Percentiles rank a stretch among this genome's conserved stretches.
phyloP scores from a whole-genome alignment of 2,329 filamentous ascomycete genomes.

The Aspergillus transmontanensis region DNA sequence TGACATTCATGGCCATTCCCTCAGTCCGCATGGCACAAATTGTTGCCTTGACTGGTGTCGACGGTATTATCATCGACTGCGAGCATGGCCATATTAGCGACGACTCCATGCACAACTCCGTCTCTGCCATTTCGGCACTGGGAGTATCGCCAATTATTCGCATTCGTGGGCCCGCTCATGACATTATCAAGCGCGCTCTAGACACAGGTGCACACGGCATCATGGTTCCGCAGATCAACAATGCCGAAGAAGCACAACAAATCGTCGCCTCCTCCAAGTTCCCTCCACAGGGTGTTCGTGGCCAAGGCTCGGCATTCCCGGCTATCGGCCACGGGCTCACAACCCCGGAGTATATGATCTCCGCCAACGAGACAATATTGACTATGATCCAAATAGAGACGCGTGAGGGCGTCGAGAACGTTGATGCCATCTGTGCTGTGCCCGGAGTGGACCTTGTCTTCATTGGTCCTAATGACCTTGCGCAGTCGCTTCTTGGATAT shows the following conservation, averaged over 20 bases:
- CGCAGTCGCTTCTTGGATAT: slow-evolving; percentile 60
- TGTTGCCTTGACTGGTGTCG: slow-evolving; percentile 65
- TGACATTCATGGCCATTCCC: slow-evolving; percentile 55
- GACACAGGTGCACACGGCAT: slow-evolving; percentile 46
- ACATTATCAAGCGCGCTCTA: slow-evolving; percentile 30
- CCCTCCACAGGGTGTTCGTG: slow-evolving; percentile 32
- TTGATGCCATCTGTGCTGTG: slow-evolving; percentile 43
- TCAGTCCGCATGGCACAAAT: slow-evolving; percentile 54
- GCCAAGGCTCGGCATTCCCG: slow-evolving; percentile 32
- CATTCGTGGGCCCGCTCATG: slow-evolving; percentile 20
- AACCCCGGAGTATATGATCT: slow-evolving; percentile 35
- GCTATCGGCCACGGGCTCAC: slow-evolving; percentile 36
- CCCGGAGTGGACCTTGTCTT: slow-evolving; percentile 42
- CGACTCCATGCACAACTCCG: slow-evolving; percentile 32
- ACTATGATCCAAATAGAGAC: slow-evolving; percentile 46
- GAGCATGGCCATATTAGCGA: slow-evolving; percentile 33
- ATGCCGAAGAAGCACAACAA: slow-evolving; percentile 49
- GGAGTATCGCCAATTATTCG: slow-evolving; percentile 30
- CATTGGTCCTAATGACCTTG: slow-evolving; percentile 33
- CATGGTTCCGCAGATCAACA: slow-evolving; percentile 53
- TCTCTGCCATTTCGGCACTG: slow-evolving; percentile 27
- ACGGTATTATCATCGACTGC: slow-evolving; percentile 58
- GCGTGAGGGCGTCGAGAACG: slow-evolving; percentile 40
- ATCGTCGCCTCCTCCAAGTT: slow-evolving; percentile 37
- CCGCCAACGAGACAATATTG: slow-evolving; percentile 37